These are phyloP conservation scores for Clarireedia paspali DNA, from an alignment of 2,329 filamentous ascomycete genomes.

Conservation along the genomic window DNA sequence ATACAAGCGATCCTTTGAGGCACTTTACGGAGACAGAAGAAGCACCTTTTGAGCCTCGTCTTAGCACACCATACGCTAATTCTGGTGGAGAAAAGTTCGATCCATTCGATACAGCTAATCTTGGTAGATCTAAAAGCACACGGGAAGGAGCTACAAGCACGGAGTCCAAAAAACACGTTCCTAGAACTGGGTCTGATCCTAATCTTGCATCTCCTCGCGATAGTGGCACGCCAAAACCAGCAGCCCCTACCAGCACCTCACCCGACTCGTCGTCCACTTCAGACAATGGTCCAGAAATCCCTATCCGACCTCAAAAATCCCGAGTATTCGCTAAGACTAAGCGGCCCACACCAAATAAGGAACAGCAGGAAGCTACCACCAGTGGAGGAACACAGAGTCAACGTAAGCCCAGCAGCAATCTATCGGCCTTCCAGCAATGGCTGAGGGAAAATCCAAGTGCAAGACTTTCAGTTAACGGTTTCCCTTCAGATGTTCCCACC, in stretches of 20 bases:
- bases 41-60: slow-evolving; percentile 38
- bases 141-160: slow-evolving; percentile 11
- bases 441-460: slow-evolving; percentile 13
- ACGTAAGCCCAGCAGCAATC: slow-evolving; percentile 18
- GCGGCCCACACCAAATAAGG: slow-evolving; percentile 1
- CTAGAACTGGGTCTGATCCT: slow-evolving; percentile 24
- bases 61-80: slow-evolving; percentile 49
- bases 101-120: slow-evolving; percentile 39
- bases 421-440: slow-evolving; percentile 14
- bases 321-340: slow-evolving; percentile 10
- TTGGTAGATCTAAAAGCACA: slow-evolving; percentile 28
- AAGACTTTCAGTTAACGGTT: slow-evolving; percentile 18
- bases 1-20: slow-evolving; percentile 36
- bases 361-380: slow-evolving; percentile 5
- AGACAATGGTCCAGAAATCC: slow-evolving; percentile 6
- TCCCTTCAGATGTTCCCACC: slow-evolving; percentile 19
- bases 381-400: slow-evolving; percentile 3
- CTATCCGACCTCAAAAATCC: not conserved
- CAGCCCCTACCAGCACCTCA: slow-evolving; percentile 5
- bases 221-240: slow-evolving; percentile 9
- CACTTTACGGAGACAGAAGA: slow-evolving; percentile 35
- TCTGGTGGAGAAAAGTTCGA: slow-evolving; percentile 52
- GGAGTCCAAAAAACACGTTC: slow-evolving; percentile 12
- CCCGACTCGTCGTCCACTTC: slow-evolving; percentile 9
- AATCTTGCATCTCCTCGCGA: slow-evolving; percentile 19